Conservation (phyloP, 331 rosid genomes). For the Quercus lobata region DNA sequence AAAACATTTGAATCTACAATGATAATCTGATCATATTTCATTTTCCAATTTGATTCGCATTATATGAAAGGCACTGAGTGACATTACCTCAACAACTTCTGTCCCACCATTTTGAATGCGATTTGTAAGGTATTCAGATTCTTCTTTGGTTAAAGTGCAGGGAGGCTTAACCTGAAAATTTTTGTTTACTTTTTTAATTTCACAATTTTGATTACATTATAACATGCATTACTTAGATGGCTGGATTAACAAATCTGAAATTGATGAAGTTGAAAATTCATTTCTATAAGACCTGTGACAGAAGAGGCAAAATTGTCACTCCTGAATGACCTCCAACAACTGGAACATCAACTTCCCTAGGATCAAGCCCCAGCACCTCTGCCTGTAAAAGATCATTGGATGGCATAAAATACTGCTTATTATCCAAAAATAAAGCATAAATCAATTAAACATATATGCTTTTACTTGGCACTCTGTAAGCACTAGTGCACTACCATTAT, state of each 20-base stretch:
- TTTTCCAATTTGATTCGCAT: no score
- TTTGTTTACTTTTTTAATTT: no score
- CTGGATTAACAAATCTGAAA: not conserved
- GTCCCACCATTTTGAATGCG: constrained; percentile 99
- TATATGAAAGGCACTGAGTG: no score
- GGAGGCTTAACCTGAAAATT: constrained; percentile 82
- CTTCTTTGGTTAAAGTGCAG: constrained; percentile 69
- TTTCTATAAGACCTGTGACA: constrained; percentile 67
- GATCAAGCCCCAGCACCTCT: constrained; percentile 92
- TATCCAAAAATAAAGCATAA: no score
- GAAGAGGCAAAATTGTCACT: constrained; percentile 87
- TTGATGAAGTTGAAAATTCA: no score
- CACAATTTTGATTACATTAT: not conserved
- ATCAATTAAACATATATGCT: no score
- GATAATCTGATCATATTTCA: not conserved
- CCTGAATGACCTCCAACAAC: constrained; percentile 99
- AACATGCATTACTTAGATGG: no score
- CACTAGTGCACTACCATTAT: no score
- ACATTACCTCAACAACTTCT: constrained; percentile 91
- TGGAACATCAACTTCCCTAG: constrained; percentile 92
- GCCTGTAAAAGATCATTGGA: constrained; percentile 43
- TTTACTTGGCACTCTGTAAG: no score
- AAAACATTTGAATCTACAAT: no score
- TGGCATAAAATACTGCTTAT: not conserved
- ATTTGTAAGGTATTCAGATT: constrained; percentile 73